Percentiles rank a stretch among this genome's conserved stretches.
These are phyloP conservation scores for Houttuynia cordata DNA, from an alignment of 164 flowering plant species.

Conservation along the genomic window DNA sequence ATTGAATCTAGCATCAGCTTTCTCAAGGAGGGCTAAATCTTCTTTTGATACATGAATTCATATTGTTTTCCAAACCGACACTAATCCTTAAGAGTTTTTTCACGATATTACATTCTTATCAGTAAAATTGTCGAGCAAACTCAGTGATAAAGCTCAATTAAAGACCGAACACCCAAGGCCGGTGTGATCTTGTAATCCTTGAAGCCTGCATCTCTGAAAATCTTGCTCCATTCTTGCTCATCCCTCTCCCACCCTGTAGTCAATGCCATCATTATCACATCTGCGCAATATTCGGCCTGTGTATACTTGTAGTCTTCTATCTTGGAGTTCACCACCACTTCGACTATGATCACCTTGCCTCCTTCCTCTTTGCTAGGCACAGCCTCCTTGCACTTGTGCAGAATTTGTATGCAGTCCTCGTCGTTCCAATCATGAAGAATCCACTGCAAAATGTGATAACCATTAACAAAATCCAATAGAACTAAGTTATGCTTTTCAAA, in stretches of 20 bases:
- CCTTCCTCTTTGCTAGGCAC: neutral
- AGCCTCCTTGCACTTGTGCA: slow-evolving; percentile 3
- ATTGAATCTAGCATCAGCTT: too few species aligned
- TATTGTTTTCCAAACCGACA: too few species aligned
- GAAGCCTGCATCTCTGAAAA: slow-evolving; percentile 3
- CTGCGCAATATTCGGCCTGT: slow-evolving; percentile 12
- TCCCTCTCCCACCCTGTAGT: slow-evolving; percentile 2
- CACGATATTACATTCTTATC: too few species aligned
- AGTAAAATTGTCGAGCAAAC: too few species aligned
- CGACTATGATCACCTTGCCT: slow-evolving; percentile 4
- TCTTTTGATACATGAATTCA: too few species aligned
- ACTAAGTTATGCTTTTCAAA: too few species aligned
- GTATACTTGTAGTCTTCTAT: neutral
- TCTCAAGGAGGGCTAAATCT: too few species aligned
- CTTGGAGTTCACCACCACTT: slow-evolving; percentile 1
- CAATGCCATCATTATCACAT: slow-evolving; percentile 45
- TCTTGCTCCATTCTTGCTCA: slow-evolving; percentile 1
- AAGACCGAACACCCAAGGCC: neutral
- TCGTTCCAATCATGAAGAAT: slow-evolving; percentile 7
- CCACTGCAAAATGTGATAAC: slow-evolving; percentile 1
- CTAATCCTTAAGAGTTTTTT: too few species aligned
- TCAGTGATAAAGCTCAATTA: too few species aligned
- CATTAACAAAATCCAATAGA: too few species aligned
- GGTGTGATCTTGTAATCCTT: slow-evolving; percentile 1
- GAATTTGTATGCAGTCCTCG: slow-evolving; percentile 2